Base-by-base conservation (phyloP, 2,329 filamentous ascomycete species). In the Fusarium sp. region DNA sequence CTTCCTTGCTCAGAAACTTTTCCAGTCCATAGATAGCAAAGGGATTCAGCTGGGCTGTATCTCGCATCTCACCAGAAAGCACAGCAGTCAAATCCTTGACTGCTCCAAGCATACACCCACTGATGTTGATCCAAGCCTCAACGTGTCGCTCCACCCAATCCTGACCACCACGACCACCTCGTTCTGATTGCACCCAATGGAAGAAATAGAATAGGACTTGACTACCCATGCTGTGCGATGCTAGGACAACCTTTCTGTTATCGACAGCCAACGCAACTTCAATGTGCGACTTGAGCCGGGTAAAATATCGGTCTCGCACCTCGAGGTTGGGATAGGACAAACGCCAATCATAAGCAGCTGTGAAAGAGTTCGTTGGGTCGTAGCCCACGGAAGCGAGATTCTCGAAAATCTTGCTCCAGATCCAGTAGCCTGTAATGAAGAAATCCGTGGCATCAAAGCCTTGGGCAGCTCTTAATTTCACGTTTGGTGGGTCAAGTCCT, bases 401-500 rank as follows among this genome's bases (percentile, higher is more conserved):
- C 81, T 99, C 96, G 49, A 99, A 85, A 64, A 99, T 98, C 81
- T 98, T 98, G 82, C 93, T 98, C 94, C 94, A 98, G 64, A 99
- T 98, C 96, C 96, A 99, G 81, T 99, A 99, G 12, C 89, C 90
- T 0, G 90, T 92, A 66, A 92, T 91, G 80, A 97, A 96, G 83
- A 99, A 99, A 80, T 99, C 96, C 13, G 96, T 94, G 4, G 96
- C 96, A 80, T 99, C 96, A 74, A 99, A 99, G 3, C 96, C 96
- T 78, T 98, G 96, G 0, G 96, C 94, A 11, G 96, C 93, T 37
- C 96, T 89, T 21, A 99, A 82, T 82, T 98, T 98, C 74, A 98
- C 89, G 15, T 91, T 90, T 0, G 94, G 93, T 3, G 96, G 96
- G 78, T 99, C 96, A 23, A 99, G 84, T 0, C 96, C 96, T 0